A percentile compares a stretch with the other conserved stretches of the same genome.
phyloP scores from a whole-genome alignment of 768 basidiomycete species.

The Termitomyces eurrhizus region DNA sequence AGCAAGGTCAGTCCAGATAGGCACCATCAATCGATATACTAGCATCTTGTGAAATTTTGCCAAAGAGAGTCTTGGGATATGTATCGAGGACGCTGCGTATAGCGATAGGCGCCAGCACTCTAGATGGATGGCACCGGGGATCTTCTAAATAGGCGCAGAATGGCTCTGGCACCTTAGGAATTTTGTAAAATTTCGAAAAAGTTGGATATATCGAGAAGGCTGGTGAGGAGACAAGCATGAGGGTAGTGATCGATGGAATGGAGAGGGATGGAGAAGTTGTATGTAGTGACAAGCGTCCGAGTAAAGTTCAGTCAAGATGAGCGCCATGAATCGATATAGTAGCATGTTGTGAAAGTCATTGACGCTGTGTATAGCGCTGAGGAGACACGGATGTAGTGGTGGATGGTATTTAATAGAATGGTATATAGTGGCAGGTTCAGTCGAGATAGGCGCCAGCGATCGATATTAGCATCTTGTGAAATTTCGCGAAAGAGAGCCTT shows the following conservation, averaged over 20 bases:
- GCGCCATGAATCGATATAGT: too few species aligned
- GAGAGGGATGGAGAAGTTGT: not conserved
- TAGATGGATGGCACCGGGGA: too few species aligned
- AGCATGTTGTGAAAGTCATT: too few species aligned
- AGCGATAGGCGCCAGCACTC: not conserved
- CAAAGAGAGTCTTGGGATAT: constrained; percentile 42
- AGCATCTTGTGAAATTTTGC: constrained; percentile 48
- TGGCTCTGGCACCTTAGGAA: too few species aligned
- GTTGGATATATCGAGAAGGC: too few species aligned
- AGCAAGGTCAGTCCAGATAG: not conserved
- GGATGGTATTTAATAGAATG: too few species aligned
- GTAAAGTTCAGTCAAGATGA: too few species aligned
- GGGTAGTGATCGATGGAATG: not conserved
- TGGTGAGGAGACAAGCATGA: constrained; percentile 6
- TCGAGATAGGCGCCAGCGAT: not conserved
- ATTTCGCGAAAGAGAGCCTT: constrained; percentile 39
- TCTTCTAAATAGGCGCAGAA: too few species aligned
- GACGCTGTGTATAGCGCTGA: too few species aligned
- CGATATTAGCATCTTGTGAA: constrained; percentile 38
- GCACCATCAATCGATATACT: not conserved
- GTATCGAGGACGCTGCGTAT: constrained; percentile 30
- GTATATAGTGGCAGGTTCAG: too few species aligned
- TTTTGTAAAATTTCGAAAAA: too few species aligned
- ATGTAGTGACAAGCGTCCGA: not conserved
- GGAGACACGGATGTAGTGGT: too few species aligned